Evolutionary conservation across 2,329 filamentous ascomycete genomes (phyloP).

Genomic region (Phialophora tarda): DNA sequence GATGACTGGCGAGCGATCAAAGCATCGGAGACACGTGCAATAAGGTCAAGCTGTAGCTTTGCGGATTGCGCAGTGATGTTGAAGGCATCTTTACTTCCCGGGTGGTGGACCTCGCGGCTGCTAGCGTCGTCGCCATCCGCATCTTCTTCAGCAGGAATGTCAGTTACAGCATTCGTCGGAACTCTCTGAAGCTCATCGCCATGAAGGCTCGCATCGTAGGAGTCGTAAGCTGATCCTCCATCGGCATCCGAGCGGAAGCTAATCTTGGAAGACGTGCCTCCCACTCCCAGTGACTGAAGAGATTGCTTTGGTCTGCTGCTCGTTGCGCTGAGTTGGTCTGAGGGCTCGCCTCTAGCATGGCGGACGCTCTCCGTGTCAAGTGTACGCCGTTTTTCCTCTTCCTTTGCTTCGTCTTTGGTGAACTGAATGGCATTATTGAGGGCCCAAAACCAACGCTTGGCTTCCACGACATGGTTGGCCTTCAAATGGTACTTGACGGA

Average conservation of each 20-base stretch:
- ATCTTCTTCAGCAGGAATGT: constrained; percentile 66
- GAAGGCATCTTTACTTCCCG: constrained; percentile 87
- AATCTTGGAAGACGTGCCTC: constrained; percentile 52
- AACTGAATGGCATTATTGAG: constrained; percentile 98
- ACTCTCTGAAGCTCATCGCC: constrained; percentile 56
- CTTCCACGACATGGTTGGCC: constrained; percentile 96
- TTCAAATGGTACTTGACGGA: constrained; percentile 98
- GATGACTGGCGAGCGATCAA: constrained; percentile 54
- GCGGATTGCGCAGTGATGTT: constrained; percentile 97
- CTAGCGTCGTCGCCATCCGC: constrained; percentile 84
- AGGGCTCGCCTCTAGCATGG: constrained; percentile 76
- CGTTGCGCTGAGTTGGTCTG: constrained; percentile 47
- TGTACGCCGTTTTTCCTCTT: constrained; percentile 78
- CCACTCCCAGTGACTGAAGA: constrained; percentile 44
- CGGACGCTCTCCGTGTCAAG: constrained; percentile 76
- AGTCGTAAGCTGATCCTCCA: constrained; percentile 58
- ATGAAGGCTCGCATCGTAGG: constrained; percentile 62
- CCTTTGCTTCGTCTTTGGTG: constrained; percentile 94
- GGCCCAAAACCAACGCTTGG: constrained; percentile 98
- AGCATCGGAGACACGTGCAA: constrained; percentile 80
- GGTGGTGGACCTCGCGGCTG: constrained; percentile 70
- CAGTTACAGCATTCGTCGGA: constrained; percentile 56
- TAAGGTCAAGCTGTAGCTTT: constrained; percentile 86
- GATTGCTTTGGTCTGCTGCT: constrained; percentile 48
- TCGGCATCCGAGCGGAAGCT: constrained; percentile 62